These are phyloP conservation scores for Nicotiana tomentosiformis DNA, from an alignment of 257 asterid species.

Conservation along the genomic window DNA sequence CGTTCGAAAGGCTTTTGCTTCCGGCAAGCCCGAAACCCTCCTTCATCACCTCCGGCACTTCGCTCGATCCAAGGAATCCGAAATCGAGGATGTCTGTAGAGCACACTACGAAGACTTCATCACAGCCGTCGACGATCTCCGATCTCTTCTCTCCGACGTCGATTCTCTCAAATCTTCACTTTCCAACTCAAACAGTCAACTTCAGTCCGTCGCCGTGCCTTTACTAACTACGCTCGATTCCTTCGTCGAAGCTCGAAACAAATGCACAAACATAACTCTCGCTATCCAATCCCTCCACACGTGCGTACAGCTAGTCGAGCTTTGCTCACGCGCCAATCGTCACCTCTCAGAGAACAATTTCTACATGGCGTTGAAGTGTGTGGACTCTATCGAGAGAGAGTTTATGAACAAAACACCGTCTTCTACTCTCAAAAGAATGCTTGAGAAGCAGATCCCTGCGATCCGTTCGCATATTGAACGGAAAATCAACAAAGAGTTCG, in stretches of 20 bases:
- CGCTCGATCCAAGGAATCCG: slow-evolving; percentile 76
- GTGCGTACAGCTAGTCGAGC: slow-evolving; percentile 58
- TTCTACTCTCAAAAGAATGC: slow-evolving; percentile 55
- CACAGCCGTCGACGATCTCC: slow-evolving; percentile 93
- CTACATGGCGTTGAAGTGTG: slow-evolving; percentile 84
- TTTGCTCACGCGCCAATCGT: slow-evolving; percentile 63
- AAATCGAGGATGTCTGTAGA: slow-evolving; percentile 93
- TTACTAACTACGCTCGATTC: slow-evolving; percentile 68
- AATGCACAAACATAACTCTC: slow-evolving; percentile 53
- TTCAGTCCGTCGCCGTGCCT: slow-evolving; percentile 82
- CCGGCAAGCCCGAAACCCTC: slow-evolving; percentile 87
- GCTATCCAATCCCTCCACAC: slow-evolving; percentile 64
- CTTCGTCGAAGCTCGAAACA: slow-evolving; percentile 68
- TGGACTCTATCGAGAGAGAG: slow-evolving; percentile 66
- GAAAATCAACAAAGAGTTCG: slow-evolving; percentile 73
- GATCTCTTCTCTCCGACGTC: slow-evolving; percentile 87
- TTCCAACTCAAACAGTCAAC: slow-evolving; percentile 58
- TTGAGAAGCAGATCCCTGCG: slow-evolving; percentile 95
- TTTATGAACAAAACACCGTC: slow-evolving; percentile 57
- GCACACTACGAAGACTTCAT: slow-evolving; percentile 97
- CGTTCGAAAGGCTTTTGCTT: slow-evolving; percentile 71
- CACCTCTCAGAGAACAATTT: slow-evolving; percentile 57
- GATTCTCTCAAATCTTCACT: slow-evolving; percentile 85
- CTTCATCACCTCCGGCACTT: slow-evolving; percentile 74
- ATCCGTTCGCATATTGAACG: slow-evolving; percentile 74